phyloP scores from a whole-genome alignment of 2,329 filamentous ascomycete genomes.

The Pseudogymnoascus sp. region DNA sequence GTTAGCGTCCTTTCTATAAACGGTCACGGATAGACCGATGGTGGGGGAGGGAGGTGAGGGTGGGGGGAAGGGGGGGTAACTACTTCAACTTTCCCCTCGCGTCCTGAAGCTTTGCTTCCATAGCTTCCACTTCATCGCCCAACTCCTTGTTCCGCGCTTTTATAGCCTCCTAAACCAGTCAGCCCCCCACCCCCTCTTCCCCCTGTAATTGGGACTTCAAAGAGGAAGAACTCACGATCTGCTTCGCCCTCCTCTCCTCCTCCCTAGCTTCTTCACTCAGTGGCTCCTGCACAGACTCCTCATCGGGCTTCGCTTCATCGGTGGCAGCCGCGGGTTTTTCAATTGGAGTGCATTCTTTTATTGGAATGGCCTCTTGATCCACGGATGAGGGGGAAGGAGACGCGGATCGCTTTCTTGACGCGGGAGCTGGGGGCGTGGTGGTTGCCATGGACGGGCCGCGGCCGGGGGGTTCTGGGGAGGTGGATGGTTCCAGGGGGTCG shows the following conservation, averaged over 20 bases:
- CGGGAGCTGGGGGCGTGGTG: neutral
- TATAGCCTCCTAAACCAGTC: neutral
- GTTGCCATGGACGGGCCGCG: neutral
- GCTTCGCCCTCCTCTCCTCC: neutral
- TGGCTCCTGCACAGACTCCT: neutral
- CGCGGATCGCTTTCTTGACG: neutral
- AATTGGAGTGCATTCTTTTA: no score
- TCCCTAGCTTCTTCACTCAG: neutral
- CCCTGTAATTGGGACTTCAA: no score
- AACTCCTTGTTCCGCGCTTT: slow-evolving; percentile 2
- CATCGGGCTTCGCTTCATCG: no score
- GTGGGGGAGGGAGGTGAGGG: no score
- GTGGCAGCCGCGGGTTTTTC: no score
- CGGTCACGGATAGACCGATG: no score
- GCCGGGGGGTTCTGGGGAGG: neutral
- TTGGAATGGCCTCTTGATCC: neutral
- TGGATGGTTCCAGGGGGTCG: neutral
- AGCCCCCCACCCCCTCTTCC: no score
- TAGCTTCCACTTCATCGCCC: slow-evolving; percentile 23
- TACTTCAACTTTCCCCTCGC: slow-evolving; percentile 27
- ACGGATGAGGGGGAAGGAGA: neutral
- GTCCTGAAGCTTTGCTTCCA: slow-evolving; percentile 30
- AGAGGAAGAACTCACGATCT: neutral
- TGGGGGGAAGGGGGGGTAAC: no score
- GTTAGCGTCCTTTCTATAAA: neutral